Conservation (phyloP, 2,329 filamentous ascomycete species). For the Aspergillus latus region DNA sequence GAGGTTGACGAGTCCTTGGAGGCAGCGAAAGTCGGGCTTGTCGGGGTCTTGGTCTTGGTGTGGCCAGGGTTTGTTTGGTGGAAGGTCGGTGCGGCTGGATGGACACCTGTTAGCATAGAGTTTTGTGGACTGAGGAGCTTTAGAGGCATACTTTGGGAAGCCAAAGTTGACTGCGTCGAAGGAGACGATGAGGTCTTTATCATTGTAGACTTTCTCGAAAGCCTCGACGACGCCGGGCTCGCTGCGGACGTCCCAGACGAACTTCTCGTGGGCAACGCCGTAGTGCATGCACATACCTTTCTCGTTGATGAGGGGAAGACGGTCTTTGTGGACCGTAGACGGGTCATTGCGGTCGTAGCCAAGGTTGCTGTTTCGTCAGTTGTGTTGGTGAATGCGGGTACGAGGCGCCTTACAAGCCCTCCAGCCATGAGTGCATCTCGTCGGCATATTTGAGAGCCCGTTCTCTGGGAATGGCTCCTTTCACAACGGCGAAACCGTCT, state of each 20-base stretch:
- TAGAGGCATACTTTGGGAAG: slow-evolving; percentile 37
- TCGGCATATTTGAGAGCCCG: slow-evolving; percentile 35
- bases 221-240: slow-evolving; percentile 50
- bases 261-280: slow-evolving; percentile 50
- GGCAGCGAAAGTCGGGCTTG: slow-evolving; percentile 50
- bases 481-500: slow-evolving; percentile 50
- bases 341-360: slow-evolving; percentile 39
- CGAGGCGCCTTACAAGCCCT: slow-evolving; percentile 23
- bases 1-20: slow-evolving; percentile 53
- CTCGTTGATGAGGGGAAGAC: slow-evolving; percentile 45
- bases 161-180: slow-evolving; percentile 52
- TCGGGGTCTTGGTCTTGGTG: slow-evolving; percentile 50
- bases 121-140: background rate
- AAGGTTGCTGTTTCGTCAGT: slow-evolving; percentile 25
- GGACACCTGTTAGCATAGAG: background rate
- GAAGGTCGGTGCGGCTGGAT: slow-evolving; percentile 2
- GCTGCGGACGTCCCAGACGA: slow-evolving; percentile 50
- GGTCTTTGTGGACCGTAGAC: slow-evolving; percentile 34
- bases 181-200: slow-evolving; percentile 50
- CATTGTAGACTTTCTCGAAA: slow-evolving; percentile 50
- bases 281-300: slow-evolving; percentile 53
- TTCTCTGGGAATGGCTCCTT: slow-evolving; percentile 46
- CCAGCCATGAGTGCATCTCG: slow-evolving; percentile 24
- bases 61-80: slow-evolving; percentile 45
- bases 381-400: background rate